Evolutionary conservation across 139 green algal genomes (phyloP).

Genomic region (Monoraphidium neglectum): DNA sequence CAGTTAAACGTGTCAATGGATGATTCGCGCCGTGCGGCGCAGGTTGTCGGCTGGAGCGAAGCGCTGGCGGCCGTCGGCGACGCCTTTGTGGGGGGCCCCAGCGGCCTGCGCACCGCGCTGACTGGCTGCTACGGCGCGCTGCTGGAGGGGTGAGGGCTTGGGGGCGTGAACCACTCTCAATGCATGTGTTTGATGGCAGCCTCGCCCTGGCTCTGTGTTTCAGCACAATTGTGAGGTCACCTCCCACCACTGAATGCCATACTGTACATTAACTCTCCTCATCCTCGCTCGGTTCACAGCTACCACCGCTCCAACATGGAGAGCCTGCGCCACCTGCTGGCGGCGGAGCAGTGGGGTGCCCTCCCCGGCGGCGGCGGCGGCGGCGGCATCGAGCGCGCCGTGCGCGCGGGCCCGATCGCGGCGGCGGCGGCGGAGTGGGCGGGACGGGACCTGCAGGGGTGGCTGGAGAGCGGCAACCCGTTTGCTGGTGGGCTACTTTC

Average conservation of each 20-base stretch:
- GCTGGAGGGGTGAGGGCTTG: not conserved
- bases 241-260: no score
- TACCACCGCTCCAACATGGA: constrained; percentile 55
- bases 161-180: no score
- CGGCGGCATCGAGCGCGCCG: constrained; percentile 4
- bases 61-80: constrained; percentile 40
- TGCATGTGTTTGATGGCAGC: no score
- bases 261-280: no score
- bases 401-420: constrained; percentile 3
- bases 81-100: constrained; percentile 35
- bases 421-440: not conserved
- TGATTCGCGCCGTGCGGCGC: not conserved
- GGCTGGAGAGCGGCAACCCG: constrained; percentile 49
- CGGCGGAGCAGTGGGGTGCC: constrained; percentile 33
- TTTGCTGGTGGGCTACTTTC: constrained; percentile 20
- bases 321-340: constrained; percentile 32
- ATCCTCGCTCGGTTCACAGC: not conserved
- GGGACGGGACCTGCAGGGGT: constrained; percentile 34
- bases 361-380: not conserved
- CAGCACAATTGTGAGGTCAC: no score
- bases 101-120: constrained; percentile 11
- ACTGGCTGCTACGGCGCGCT: constrained; percentile 11
- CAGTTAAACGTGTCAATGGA: no score
- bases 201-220: no score
- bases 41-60: constrained; percentile 47